Evolutionary conservation across 495 filamentous ascomycete species (phyloP).

Genomic region (Penicillium salamii): DNA sequence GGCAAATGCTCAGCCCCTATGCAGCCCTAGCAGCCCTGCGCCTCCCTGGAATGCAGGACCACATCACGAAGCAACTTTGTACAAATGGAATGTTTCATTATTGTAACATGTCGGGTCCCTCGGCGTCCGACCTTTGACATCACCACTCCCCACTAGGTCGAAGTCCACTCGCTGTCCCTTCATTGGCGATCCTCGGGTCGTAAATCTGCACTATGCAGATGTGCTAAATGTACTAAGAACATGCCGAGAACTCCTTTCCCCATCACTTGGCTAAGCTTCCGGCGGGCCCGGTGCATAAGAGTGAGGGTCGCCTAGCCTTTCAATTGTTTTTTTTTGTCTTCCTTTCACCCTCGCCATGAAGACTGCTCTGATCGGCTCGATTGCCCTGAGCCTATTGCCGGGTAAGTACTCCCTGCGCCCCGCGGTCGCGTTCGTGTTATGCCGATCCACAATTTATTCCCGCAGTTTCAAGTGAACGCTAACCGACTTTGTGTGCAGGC

Average conservation of each 20-base stretch:
- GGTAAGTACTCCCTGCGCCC: constrained; percentile 16
- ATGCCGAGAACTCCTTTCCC: constrained; percentile 8
- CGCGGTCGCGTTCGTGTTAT: constrained; percentile 4
- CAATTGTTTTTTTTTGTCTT: constrained; percentile 1
- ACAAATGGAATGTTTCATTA: neutral
- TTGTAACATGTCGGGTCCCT: constrained; percentile 4
- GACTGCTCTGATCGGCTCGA: constrained; percentile 13
- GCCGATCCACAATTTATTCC: too few relatives aligned
- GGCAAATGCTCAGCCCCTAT: too few relatives aligned
- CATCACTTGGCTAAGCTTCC: constrained; percentile 24
- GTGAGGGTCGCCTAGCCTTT: constrained; percentile 14
- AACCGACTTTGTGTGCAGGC: constrained; percentile 6
- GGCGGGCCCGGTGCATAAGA: constrained; percentile 25
- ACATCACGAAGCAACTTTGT: too few relatives aligned
- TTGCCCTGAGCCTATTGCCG: constrained; percentile 31
- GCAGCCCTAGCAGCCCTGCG: constrained; percentile 1
- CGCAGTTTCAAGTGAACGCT: too few relatives aligned
- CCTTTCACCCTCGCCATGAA: constrained; percentile 21
- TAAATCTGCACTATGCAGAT: constrained; percentile 8
- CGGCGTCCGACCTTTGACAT: constrained; percentile 12
- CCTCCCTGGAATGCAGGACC: neutral
- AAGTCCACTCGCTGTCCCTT: constrained; percentile 13
- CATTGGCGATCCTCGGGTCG: constrained; percentile 15
- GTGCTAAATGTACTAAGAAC: neutral
- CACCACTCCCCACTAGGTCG: constrained; percentile 12